Percentiles rank a stretch among this genome's conserved stretches.
Evolutionary conservation across 768 basidiomycete genomes (phyloP).

Genomic region (Tremella yokohamensis): DNA sequence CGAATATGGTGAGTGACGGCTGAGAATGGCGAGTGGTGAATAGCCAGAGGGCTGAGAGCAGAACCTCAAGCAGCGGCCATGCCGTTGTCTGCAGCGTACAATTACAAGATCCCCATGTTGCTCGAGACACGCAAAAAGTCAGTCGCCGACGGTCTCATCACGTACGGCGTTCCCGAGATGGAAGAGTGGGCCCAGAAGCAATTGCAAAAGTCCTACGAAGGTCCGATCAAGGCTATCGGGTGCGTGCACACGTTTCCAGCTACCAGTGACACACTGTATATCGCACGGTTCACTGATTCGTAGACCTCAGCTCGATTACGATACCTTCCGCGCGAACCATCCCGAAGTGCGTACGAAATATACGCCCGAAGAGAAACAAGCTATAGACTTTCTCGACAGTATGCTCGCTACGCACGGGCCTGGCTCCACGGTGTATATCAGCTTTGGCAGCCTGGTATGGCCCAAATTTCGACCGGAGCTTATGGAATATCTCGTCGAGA

Average conservation of each 20-base stretch:
- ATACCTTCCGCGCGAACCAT: neutral
- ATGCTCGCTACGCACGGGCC: neutral
- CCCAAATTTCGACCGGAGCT: neutral
- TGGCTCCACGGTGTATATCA: neutral
- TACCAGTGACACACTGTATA: neutral
- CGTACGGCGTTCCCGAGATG: slow-evolving; percentile 1
- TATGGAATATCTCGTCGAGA: slow-evolving; percentile 4
- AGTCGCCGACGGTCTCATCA: neutral
- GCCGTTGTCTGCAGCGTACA: neutral
- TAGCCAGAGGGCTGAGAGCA: neutral
- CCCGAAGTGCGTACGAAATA: neutral
- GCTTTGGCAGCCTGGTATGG: slow-evolving; percentile 5
- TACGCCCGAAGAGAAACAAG: neutral
- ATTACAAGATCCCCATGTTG: neutral
- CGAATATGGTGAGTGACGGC: neutral
- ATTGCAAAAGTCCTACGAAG: neutral
- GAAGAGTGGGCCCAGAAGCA: neutral
- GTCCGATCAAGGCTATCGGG: neutral
- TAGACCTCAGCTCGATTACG: slow-evolving; percentile 2
- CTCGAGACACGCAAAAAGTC: neutral
- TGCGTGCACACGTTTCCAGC: neutral
- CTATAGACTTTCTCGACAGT: neutral
- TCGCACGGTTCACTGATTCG: neutral
- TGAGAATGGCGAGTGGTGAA: neutral
- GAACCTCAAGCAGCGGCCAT: neutral